A percentile compares a stretch with the other conserved stretches of the same genome.
Evolutionary conservation across 2,329 filamentous ascomycete genomes (phyloP).

Genomic region (Stachybotrys chartarum): DNA sequence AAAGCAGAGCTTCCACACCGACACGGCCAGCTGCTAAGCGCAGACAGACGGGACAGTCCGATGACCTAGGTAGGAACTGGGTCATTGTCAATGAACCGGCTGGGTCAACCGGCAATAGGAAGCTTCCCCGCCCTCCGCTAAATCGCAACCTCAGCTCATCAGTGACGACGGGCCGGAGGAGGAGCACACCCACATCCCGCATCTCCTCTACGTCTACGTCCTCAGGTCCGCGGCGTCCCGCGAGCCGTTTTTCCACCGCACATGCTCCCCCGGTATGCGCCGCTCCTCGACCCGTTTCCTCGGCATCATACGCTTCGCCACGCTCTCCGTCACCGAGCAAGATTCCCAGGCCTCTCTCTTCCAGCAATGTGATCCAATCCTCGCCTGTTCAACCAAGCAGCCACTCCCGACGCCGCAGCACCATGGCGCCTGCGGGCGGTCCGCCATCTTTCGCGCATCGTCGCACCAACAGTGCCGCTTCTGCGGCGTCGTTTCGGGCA

Average conservation of each 20-base stretch:
- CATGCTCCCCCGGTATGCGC: slow-evolving; percentile 7
- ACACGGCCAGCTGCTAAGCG: slow-evolving; percentile 42
- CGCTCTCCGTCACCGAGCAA: slow-evolving; percentile 32
- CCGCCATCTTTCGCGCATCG: slow-evolving; percentile 23
- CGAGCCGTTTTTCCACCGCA: slow-evolving; percentile 36
- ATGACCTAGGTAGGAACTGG: slow-evolving; percentile 62
- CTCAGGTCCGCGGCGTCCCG: slow-evolving; percentile 19
- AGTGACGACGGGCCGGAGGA: slow-evolving; percentile 32
- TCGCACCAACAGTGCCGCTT: slow-evolving; percentile 38
- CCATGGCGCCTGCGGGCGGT: not conserved
- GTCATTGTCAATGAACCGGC: slow-evolving; percentile 52
- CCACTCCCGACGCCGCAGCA: slow-evolving; percentile 5
- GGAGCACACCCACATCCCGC: slow-evolving; percentile 27
- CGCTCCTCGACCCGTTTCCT: slow-evolving; percentile 16
- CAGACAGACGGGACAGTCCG: slow-evolving; percentile 43
- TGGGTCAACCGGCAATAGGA: slow-evolving; percentile 6
- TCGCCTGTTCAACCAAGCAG: slow-evolving; percentile 2
- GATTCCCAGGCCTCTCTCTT: slow-evolving; percentile 25
- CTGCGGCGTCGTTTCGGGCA: slow-evolving; percentile 28
- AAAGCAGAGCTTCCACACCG: slow-evolving; percentile 31
- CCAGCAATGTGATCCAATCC: slow-evolving; percentile 7
- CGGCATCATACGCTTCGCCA: slow-evolving; percentile 23
- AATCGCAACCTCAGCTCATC: slow-evolving; percentile 25
- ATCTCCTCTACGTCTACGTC: slow-evolving; percentile 20
- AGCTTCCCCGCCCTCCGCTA: slow-evolving; percentile 18